Base-by-base conservation (phyloP, 2,329 filamentous ascomycete species). In the Chaetomium olivaceum region DNA sequence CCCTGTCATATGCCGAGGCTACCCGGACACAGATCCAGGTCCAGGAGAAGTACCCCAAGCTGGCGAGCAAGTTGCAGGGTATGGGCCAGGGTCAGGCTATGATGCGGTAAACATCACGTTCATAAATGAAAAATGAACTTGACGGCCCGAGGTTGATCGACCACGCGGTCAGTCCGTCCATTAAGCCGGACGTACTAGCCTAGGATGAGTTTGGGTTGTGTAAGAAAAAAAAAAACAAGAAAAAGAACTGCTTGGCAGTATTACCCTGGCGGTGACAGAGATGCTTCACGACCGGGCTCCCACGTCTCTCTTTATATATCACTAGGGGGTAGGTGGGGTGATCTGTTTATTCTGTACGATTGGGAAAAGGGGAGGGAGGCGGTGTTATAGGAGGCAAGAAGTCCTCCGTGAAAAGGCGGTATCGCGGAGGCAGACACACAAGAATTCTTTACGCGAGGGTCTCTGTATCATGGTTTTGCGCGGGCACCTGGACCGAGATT, bases 21-120 rank as follows among this genome's bases (percentile, higher is more conserved):
- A 98, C 95, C 48, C 87, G 95, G 74, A 98, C 95, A 69, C 95
- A 99, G 80, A 87, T 99, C 68, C 91, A 97, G 80, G 91, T 95
- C 19, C 91, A 92, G 76, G 89, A 93, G 79, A 92, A 92, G 80
- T 94, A 94, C 76, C 91, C 91, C 50, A 87, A 92, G 77, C 83
- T 95, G 61, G 90, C 90, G 16, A 87, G 85, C 66, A 90, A 90
- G 76, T 83, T 94, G 70, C 84, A 88, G 70, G 83, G 83, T 62
- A 88, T 89, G 74, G 72, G 68, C 59, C 69, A 66, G 29, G 71
- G 70, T 58, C 69, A 66, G 29, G 71, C 70, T 19, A 62, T 74
- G 72, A 68, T 76, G 74, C 70, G 65, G 58, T 71, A 71, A 63
- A 68, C 5, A 3, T 33, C 2, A 8, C 9, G 16, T 33, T 52